A percentile compares a stretch with the other conserved stretches of the same genome.
phyloP scores from a whole-genome alignment of 257 asterid species.

The Verbena officinalis region DNA sequence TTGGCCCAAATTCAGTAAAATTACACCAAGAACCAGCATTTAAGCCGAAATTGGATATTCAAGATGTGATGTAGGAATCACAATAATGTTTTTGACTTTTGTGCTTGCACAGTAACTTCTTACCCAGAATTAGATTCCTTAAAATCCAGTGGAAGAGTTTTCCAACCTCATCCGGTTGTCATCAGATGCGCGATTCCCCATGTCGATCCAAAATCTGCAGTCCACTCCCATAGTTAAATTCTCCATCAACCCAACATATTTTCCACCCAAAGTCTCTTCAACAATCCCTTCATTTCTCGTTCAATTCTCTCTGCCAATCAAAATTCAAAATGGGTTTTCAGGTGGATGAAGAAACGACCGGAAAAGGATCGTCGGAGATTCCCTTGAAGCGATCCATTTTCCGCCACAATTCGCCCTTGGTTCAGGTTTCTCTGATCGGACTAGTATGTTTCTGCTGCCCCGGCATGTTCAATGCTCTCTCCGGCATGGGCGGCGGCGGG shows the following conservation, averaged over 20 bases:
- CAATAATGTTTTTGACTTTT: too few relatives aligned
- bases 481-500: constrained; percentile 99
- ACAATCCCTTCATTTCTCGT: neutral
- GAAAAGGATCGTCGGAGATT: constrained; percentile 21
- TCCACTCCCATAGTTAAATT: too few relatives aligned
- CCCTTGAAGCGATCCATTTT: constrained; percentile 31
- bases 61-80: too few relatives aligned
- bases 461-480: constrained; percentile 94
- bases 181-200: neutral
- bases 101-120: neutral
- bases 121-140: neutral
- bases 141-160: neutral
- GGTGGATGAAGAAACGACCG: constrained; percentile 36
- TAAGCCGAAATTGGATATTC: too few relatives aligned
- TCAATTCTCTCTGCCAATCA: neutral
- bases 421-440: constrained; percentile 76
- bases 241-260: neutral
- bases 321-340: constrained; percentile 38
- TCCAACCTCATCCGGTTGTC: neutral
- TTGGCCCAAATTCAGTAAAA: too few relatives aligned
- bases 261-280: neutral
- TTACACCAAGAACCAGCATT: too few relatives aligned
- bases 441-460: constrained; percentile 95
- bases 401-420: constrained; percentile 80
- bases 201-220: neutral